Percentiles rank a stretch among this genome's conserved stretches.
phyloP scores from a whole-genome alignment of 495 filamentous ascomycete species.

The Pyrenopolyporus hunteri region DNA sequence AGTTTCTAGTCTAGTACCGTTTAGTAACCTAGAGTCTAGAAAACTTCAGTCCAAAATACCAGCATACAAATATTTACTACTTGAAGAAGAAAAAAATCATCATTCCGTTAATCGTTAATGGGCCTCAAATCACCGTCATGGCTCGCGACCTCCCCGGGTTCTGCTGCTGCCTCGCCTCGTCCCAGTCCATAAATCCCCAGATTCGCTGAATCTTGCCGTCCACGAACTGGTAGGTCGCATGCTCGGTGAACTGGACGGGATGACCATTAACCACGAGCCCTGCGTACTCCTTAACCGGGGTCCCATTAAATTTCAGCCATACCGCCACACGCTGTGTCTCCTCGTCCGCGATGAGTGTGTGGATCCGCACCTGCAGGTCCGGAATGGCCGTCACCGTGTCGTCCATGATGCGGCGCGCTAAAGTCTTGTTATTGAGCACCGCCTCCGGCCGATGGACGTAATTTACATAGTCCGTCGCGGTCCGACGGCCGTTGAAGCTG shows the following conservation, averaged over 20 bases:
- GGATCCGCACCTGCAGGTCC: slow-evolving; percentile 26
- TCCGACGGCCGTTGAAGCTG: slow-evolving; percentile 18
- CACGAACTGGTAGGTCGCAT: slow-evolving; percentile 33
- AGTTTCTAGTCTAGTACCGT: background rate
- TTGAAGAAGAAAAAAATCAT: too few relatives aligned
- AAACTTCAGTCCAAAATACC: background rate
- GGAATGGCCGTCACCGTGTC: slow-evolving; percentile 28
- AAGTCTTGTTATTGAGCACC: slow-evolving; percentile 20
- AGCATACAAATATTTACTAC: background rate
- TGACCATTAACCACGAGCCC: slow-evolving; percentile 19
- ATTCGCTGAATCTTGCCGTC: slow-evolving; percentile 32
- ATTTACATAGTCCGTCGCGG: slow-evolving; percentile 19
- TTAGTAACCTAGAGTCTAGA: background rate
- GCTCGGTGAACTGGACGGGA: slow-evolving; percentile 24
- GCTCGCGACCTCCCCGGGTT: background rate
- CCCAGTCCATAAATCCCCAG: slow-evolving; percentile 33
- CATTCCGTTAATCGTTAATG: background rate
- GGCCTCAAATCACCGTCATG: slow-evolving; percentile 5
- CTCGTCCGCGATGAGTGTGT: slow-evolving; percentile 28
- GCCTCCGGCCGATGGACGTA: slow-evolving; percentile 21
- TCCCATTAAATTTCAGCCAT: slow-evolving; percentile 32
- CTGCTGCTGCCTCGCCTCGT: slow-evolving; percentile 25
- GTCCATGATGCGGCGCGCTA: slow-evolving; percentile 24
- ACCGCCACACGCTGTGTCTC: slow-evolving; percentile 27
- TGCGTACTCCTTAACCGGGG: slow-evolving; percentile 21